Evolutionary conservation across 306 rosid species (phyloP).

Genomic region (Cucurbita maxima): DNA sequence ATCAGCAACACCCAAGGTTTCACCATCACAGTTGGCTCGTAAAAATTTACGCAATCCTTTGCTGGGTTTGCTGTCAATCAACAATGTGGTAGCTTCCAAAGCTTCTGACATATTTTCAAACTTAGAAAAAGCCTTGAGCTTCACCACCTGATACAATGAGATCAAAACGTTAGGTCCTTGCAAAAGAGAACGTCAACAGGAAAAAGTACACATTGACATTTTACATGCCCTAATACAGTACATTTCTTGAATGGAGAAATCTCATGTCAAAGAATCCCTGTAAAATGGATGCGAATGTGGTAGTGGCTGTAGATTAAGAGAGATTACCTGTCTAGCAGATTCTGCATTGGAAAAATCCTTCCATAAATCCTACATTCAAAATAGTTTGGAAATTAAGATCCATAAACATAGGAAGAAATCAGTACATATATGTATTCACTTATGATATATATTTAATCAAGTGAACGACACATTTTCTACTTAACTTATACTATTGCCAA

Average conservation of each 20-base stretch:
- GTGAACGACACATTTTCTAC: neutral
- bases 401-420: neutral
- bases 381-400: neutral
- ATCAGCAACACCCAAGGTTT: conserved; percentile 69
- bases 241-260: neutral
- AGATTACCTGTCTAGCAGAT: conserved; percentile 62
- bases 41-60: conserved; percentile 83
- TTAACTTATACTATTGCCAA: neutral
- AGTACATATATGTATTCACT: too few species aligned
- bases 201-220: neutral
- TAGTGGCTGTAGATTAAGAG: neutral
- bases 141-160: conserved; percentile 39
- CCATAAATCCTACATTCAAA: conserved; percentile 41
- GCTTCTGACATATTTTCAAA: conserved; percentile 84
- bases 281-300: neutral
- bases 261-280: neutral
- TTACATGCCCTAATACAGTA: neutral
- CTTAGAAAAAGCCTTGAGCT: conserved; percentile 79
- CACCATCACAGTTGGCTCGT: conserved; percentile 62
- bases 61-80: conserved; percentile 75
- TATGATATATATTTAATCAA: neutral
- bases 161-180: neutral
- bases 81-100: conserved; percentile 59
- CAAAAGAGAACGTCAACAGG: neutral
- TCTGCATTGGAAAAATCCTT: conserved; percentile 49